phyloP scores from a whole-genome alignment of 352 stramenopile species.

The Pythium volutum region DNA sequence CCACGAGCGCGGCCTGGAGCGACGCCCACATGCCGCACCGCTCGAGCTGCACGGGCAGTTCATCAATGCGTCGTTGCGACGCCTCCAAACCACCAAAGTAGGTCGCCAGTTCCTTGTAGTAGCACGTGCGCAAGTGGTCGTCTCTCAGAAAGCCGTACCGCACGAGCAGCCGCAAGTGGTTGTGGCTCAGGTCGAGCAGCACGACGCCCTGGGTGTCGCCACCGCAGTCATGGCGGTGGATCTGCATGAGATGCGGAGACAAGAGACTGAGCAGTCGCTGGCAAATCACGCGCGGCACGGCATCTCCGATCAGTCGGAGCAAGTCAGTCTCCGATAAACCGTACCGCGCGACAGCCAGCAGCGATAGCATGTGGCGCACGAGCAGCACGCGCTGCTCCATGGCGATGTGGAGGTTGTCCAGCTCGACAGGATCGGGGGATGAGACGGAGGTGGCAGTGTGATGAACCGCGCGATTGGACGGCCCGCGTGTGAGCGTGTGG shows the following conservation, averaged over 20 bases:
- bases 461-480: constrained; percentile 9
- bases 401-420: constrained; percentile 44
- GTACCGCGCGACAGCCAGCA: constrained; percentile 67
- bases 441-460: background rate
- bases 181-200: constrained; percentile 76
- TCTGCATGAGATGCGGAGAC: constrained; percentile 68
- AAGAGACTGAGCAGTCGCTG: constrained; percentile 49
- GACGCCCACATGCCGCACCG: constrained; percentile 63
- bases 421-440: constrained; percentile 29
- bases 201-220: constrained; percentile 30
- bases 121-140: constrained; percentile 57
- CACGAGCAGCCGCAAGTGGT: constrained; percentile 63
- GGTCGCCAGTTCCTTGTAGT: constrained; percentile 70
- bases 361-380: constrained; percentile 66
- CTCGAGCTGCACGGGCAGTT: constrained; percentile 78
- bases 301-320: constrained; percentile 49
- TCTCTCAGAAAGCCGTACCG: constrained; percentile 72
- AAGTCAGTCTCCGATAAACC: constrained; percentile 68
- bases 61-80: constrained; percentile 72
- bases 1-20: constrained; percentile 66
- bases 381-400: constrained; percentile 74
- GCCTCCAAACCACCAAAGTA: constrained; percentile 72
- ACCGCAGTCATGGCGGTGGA: constrained; percentile 52
- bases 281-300: constrained; percentile 36
- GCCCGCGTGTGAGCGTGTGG: constrained; percentile 8